A percentile compares a stretch with the other conserved stretches of the same genome.
Conservation (phyloP, 495 filamentous ascomycete species). For the Penicillium psychrofluorescens region DNA sequence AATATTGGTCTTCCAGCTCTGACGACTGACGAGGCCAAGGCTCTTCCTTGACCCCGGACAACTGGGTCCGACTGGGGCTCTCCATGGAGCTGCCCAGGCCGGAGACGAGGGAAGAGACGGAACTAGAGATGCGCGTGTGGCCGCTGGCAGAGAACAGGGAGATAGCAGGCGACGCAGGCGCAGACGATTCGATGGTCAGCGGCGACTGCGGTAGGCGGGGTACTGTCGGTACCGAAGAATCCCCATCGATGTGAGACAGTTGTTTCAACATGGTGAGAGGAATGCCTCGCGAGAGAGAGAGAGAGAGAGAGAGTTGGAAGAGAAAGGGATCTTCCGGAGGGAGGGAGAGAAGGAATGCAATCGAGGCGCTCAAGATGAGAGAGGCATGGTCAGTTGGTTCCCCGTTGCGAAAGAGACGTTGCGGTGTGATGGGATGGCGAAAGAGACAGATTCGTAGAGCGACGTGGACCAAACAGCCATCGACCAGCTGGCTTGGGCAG, state of each 20-base stretch:
- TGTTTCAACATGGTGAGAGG: constrained; percentile 12
- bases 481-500: constrained; percentile 20
- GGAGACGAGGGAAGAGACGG: constrained; percentile 53
- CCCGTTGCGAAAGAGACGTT: constrained; percentile 4
- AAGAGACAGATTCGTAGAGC: constrained; percentile 2
- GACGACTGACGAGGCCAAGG: constrained; percentile 29
- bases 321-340: background rate
- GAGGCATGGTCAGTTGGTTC: constrained; percentile 2
- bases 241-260: constrained; percentile 11
- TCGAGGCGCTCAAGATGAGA: constrained; percentile 6
- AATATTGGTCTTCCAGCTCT: constrained; percentile 35
- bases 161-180: constrained; percentile 36
- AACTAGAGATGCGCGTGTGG: constrained; percentile 45
- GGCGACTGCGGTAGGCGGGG: constrained; percentile 19
- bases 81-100: constrained; percentile 46
- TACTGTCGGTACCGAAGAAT: constrained; percentile 17
- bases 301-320: constrained; percentile 2
- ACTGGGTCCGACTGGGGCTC: constrained; percentile 34
- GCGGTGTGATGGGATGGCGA: constrained; percentile 15
- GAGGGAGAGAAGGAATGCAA: background rate
- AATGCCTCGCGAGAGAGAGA: background rate
- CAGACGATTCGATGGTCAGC: constrained; percentile 29
- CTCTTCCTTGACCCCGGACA: constrained; percentile 50
- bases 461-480: constrained; percentile 14
- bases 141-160: constrained; percentile 36